A percentile compares a stretch with the other conserved stretches of the same genome.
phyloP scores from a whole-genome alignment of 371 early-diverging fungal genomes.

The Blakeslea trispora region DNA sequence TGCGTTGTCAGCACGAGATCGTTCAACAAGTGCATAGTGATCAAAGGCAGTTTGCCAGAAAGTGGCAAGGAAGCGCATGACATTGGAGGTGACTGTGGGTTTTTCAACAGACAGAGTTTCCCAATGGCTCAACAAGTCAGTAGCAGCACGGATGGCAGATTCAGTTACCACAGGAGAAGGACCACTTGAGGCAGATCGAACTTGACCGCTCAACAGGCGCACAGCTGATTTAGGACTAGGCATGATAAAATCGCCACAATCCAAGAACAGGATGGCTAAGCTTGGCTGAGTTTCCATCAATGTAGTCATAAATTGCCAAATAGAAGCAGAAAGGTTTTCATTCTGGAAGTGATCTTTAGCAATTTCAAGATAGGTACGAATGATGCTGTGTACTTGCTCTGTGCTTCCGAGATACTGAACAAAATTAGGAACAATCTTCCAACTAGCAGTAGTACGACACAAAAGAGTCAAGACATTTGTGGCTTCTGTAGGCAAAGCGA shows the following conservation, averaged over 20 bases:
- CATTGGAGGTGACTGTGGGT: constrained; percentile 42
- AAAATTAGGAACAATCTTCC: constrained; percentile 41
- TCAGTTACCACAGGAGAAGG: constrained; percentile 16
- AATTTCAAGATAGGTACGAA: constrained; percentile 34
- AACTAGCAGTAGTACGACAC: constrained; percentile 29
- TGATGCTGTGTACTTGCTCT: constrained; percentile 38
- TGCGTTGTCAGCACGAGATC: constrained; percentile 43
- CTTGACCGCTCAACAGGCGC: constrained; percentile 52
- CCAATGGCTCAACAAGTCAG: constrained; percentile 37
- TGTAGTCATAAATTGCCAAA: constrained; percentile 45
- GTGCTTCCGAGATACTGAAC: constrained; percentile 46
- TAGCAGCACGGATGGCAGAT: constrained; percentile 45
- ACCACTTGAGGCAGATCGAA: neutral
- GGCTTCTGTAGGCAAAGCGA: constrained; percentile 32
- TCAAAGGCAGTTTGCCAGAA: constrained; percentile 54
- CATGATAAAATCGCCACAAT: constrained; percentile 53
- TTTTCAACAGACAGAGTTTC: constrained; percentile 36
- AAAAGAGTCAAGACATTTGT: constrained; percentile 38
- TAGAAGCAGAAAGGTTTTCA: constrained; percentile 32
- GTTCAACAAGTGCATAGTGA: constrained; percentile 49
- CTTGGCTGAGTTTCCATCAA: constrained; percentile 49
- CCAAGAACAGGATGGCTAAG: constrained; percentile 46
- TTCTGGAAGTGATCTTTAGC: constrained; percentile 40
- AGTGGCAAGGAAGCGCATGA: constrained; percentile 42
- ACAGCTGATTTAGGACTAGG: constrained; percentile 53